These are phyloP conservation scores for Colletotrichum somersetense DNA, from an alignment of 2,329 filamentous ascomycete genomes.

Conservation along the genomic window DNA sequence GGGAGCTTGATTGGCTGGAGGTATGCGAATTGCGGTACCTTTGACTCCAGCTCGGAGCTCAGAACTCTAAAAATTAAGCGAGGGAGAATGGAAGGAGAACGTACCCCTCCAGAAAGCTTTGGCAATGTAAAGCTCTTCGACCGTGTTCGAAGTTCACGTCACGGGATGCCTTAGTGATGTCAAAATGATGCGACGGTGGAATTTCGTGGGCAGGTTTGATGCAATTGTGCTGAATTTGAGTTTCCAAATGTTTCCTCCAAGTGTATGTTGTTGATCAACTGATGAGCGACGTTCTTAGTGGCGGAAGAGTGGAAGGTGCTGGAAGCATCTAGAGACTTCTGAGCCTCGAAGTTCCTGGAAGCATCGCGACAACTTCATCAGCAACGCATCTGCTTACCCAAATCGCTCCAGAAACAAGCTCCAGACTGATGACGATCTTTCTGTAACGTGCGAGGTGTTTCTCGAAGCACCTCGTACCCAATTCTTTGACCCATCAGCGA, in stretches of 20 bases:
- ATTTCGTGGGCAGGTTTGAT: not conserved
- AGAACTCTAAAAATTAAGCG: conserved; percentile 25
- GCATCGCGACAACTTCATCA: conserved; percentile 31
- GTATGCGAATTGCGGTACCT: not conserved
- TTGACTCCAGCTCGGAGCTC: not conserved
- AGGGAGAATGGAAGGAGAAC: conserved; percentile 6
- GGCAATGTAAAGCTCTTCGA: not conserved
- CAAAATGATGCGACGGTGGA: not conserved
- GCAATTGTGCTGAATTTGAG: rapidly evolving
- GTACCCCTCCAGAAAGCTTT: not conserved
- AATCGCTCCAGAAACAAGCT: not conserved
- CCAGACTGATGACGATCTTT: conserved; percentile 9
- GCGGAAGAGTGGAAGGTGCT: conserved; percentile 46
- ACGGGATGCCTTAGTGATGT: not conserved
- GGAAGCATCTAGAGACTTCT: conserved; percentile 46
- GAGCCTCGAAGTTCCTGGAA: conserved; percentile 41
- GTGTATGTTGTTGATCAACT: not conserved
- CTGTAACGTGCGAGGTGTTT: conserved; percentile 18
- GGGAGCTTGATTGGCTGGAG: not conserved
- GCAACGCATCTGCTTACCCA: conserved; percentile 16
- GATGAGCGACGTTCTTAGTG: not conserved
- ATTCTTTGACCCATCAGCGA: conserved; percentile 14
- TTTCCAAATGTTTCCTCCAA: not conserved
- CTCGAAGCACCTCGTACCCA: conserved; percentile 37
- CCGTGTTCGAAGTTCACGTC: not conserved